Evolutionary conservation across 768 basidiomycete genomes (phyloP), one percentile per base, ranked within the genome.

Genomic region (Lentinula edodes): DNA sequence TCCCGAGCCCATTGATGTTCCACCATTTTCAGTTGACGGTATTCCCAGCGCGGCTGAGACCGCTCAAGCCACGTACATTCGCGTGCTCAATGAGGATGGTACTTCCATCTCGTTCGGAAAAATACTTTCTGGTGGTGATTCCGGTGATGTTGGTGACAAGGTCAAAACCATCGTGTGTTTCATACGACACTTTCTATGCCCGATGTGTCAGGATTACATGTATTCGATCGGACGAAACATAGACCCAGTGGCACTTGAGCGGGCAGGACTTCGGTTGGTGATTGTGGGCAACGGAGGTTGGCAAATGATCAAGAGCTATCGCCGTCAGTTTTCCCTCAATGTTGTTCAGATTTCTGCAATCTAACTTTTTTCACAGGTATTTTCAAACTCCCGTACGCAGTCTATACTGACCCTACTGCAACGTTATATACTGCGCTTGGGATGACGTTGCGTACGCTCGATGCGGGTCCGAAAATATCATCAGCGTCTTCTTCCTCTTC

Each of bases 191-290:
- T 88, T 88, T 71, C 81, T 80, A 83, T 89, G 86, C 65, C 82
- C 85, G 0, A 73, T 82, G 28, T 86, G 86, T 67, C 85, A 87
- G 63, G 88, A 90, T 67, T 90, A 89, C 66, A 83, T 90, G 78
- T 79, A 81, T 58, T 83, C 83, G 45, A 76, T 90, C 64, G 70
- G 82, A 63, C 72, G 74, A 6, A 78, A 81, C 51, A 77, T 86
- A 12, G 73, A 83, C 36, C 73, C 76, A 3, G 77, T 74, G 52
- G 75, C 76, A 6, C 76, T 90, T 23, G 73, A 77, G 61, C 71
- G 73, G 51, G 78, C 81, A 28, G 76, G 78, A n/a, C 76, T 85
- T 32, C 79, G 82, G 38, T 70, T 88, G 52, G 73, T 88, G 46
- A 78, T 89, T 67, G 80, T 90, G 66, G 84, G 87, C 28, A 83